Percentiles rank a stretch among this genome's conserved stretches.
These are phyloP conservation scores for Cephaloascus albidus DNA, from an alignment of 805 yeast genomes.

Conservation along the genomic window DNA sequence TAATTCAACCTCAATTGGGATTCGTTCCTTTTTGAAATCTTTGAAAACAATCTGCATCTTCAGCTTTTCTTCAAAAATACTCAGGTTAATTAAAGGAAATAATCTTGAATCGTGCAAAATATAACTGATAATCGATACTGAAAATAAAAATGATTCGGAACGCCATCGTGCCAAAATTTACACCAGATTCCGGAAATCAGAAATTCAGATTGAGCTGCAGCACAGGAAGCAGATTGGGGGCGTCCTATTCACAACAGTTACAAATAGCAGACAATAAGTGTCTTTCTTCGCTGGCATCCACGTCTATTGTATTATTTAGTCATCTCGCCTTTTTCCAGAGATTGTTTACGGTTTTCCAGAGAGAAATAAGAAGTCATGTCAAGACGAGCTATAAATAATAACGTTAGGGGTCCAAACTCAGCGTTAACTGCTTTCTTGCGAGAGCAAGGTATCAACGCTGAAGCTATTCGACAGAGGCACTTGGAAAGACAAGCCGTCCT, in stretches of 20 bases:
- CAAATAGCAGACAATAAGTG: too few relatives aligned
- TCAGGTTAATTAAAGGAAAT: too few relatives aligned
- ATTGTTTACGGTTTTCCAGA: background rate
- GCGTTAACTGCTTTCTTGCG: conserved; percentile 84
- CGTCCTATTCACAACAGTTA: too few relatives aligned
- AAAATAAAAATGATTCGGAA: background rate
- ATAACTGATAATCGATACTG: too few relatives aligned
- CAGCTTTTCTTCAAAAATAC: background rate
- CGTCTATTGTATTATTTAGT: too few relatives aligned
- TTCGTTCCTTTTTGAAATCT: conserved; percentile 87
- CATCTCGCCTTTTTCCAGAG: background rate
- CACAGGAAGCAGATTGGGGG: too few relatives aligned
- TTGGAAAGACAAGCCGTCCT: conserved; percentile 10
- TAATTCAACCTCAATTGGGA: conserved; percentile 69
- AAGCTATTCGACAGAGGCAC: conserved; percentile 47
- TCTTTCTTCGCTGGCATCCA: too few relatives aligned
- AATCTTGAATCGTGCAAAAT: background rate
- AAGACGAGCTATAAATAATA: conserved; percentile 6
- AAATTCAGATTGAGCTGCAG: too few relatives aligned
- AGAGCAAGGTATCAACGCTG: conserved; percentile 85
- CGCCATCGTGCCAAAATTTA: background rate
- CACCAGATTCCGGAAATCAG: too few relatives aligned
- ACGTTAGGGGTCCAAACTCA: conserved; percentile 60
- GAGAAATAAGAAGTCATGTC: conserved; percentile 4
- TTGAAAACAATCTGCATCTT: conserved; percentile 74